A percentile compares a stretch with the other conserved stretches of the same genome.
phyloP scores from a whole-genome alignment of 129 eudicot species.

The Flaveria brownii region DNA sequence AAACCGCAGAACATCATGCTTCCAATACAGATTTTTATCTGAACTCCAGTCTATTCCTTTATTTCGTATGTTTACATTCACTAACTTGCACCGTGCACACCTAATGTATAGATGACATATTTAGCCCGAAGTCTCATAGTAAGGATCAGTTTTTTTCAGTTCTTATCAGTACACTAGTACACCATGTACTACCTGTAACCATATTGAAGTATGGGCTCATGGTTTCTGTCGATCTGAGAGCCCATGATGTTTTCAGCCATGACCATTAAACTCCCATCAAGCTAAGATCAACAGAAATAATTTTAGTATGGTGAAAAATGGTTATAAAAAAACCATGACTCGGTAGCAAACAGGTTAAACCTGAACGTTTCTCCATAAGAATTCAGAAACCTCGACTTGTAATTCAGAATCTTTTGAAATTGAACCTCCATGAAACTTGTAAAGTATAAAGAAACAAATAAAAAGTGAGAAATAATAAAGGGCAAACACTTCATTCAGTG shows the following conservation, averaged over 20 bases:
- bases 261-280: slow-evolving; percentile 84
- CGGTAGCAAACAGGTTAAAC: slow-evolving; percentile 32
- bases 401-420: slow-evolving; percentile 83
- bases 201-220: slow-evolving; percentile 73
- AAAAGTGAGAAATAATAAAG: slow-evolving; percentile 15
- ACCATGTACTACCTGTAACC: slow-evolving; percentile 64
- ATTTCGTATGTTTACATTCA: slow-evolving; percentile 72
- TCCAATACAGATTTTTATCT: slow-evolving; percentile 76
- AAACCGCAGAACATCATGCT: slow-evolving; percentile 76
- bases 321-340: background rate
- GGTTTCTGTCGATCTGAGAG: slow-evolving; percentile 44
- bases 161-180: slow-evolving; percentile 4
- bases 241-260: slow-evolving; percentile 81
- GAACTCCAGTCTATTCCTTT: slow-evolving; percentile 90
- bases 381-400: slow-evolving; percentile 90
- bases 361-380: slow-evolving; percentile 90
- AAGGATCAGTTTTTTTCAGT: background rate
- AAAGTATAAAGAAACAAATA: slow-evolving; percentile 1
- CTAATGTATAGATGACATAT: slow-evolving; percentile 40
- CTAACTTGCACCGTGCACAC: slow-evolving; percentile 84
- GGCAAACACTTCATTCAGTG: background rate
- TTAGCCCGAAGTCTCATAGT: slow-evolving; percentile 12
- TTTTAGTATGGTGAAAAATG: slow-evolving; percentile 31
- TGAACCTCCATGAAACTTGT: slow-evolving; percentile 80
- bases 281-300: slow-evolving; percentile 46